Base-by-base conservation (phyloP, 257 asterid species). In the Schizonepeta tenuifolia region DNA sequence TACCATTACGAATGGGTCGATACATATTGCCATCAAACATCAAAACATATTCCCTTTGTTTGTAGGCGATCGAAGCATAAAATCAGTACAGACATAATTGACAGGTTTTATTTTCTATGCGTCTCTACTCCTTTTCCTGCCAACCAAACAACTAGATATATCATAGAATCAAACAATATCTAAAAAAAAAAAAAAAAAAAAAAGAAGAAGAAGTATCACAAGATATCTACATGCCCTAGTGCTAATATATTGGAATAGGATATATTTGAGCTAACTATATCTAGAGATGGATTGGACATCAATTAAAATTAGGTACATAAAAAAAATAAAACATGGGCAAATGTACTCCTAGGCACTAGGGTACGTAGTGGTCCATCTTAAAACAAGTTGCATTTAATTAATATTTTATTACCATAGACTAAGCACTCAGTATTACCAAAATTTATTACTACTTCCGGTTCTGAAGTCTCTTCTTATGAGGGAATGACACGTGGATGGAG, bases 301-400 rank as follows among this genome's bases (percentile, higher is more conserved):
- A 79, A 74, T 46, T 82, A 70, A 17, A 63, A 50, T 78, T 35
- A 76, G 46, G 70, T 75, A 86, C 83, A 80, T 63, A 55, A 47
- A 65, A 20, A 20, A 54, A 65, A 58, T 15, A 59, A 21, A 51
- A 53, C 20, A 43, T 56, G 67, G 22, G 77, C 40, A 69, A 9
- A 64, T 31, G 54, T n/a, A 41, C 31, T 53, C 13, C 44, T 26
- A 54, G 63, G 15, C 36, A 4, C 15, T 36, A 36, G 28, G 46
- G 49, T n/a, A n/a, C n/a, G n/a, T 11, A 28, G 13, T 26, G 28
- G 56, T 66, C 59, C 59, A 47, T 66, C 71, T 65, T 15, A 65
- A 65, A 41, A 41, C 2, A 49, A 49, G 22, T 49, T 64, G 9
- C 13, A 41, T 5, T 14, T 22, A 40, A 41, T 20, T 11, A n/a